Evolutionary conservation across 2,329 filamentous ascomycete species (phyloP), one percentile per base, ranked within the genome.

Genomic region (Orbilia brochopaga): DNA sequence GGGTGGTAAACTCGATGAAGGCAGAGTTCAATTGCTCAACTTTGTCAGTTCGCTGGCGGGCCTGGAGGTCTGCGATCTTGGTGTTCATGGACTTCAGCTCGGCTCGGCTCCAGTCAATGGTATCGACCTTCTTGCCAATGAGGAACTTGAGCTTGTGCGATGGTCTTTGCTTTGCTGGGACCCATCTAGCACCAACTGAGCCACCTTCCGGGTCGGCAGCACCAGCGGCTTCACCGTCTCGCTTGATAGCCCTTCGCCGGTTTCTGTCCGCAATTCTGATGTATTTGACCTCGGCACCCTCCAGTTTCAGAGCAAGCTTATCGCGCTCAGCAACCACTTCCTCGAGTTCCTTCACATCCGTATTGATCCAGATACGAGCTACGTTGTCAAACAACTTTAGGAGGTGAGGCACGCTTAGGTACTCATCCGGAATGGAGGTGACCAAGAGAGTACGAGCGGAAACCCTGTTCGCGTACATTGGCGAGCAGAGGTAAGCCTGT

Each of bases 401-500:
- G 62, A 97, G 82, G 76, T 87, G 89, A n/a, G 83, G 83, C 79
- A 92, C 87, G 76, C 91, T 86, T 58, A 94, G 85, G 74, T 95
- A 96, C 6, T 87, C 82, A 19, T 87, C 81, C 1, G 93, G 93
- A 0, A 97, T 91, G 1, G 90, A 89, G 1, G 91, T 89, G 79
- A 96, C 92, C 11, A 99, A 86, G 0, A 97, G 90, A 0, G 92
- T 97, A 60, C 91, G 87, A 1, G 92, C 93, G 1, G 93, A 97
- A 51, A 97, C 87, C 65, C 92, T 90, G 77, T 88, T 89, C 59
- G 91, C 85, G 78, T 95, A 95, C 53, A 90, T 83, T 10, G 92
- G 91, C 10, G 91, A 92, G 62, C 95, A 85, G 44, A 95, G 86
- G 80, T 95, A 97, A 0, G 93, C 93, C 80, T 97, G 93, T 74